These are phyloP conservation scores for Exophiala sp. DNA, from an alignment of 2,329 filamentous ascomycete species.

Conservation along the genomic window DNA sequence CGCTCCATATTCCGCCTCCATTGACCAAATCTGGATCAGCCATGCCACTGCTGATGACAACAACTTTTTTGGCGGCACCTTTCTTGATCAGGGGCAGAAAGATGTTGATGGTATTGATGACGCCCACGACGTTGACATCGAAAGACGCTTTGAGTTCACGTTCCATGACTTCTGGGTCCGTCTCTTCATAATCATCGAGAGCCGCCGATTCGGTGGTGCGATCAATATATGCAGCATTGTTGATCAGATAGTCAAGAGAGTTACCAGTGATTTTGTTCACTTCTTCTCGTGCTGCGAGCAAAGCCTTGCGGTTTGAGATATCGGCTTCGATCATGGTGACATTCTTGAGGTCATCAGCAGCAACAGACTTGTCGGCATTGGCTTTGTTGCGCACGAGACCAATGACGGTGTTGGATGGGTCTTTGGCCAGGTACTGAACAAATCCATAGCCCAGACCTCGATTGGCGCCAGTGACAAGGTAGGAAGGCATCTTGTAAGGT, in stretches of 20 bases:
- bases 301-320: constrained; percentile 37
- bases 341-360: constrained; percentile 41
- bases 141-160: constrained; percentile 35
- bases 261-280: constrained; percentile 26
- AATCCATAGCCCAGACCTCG: constrained; percentile 43
- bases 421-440: constrained; percentile 44
- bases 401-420: constrained; percentile 45
- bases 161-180: constrained; percentile 35
- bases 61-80: constrained; percentile 53
- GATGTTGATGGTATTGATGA: constrained; percentile 52
- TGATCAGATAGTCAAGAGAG: constrained; percentile 51
- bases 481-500: constrained; percentile 23
- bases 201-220: constrained; percentile 30
- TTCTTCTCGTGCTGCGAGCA: constrained; percentile 34
- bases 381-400: constrained; percentile 49
- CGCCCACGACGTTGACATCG: constrained; percentile 51
- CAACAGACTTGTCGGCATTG: constrained; percentile 44
- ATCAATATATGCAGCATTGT: constrained; percentile 46
- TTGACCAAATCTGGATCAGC: constrained; percentile 47
- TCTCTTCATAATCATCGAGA: constrained; percentile 36
- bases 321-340: constrained; percentile 49
- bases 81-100: constrained; percentile 54
- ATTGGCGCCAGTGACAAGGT: constrained; percentile 30
- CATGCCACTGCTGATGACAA: constrained; percentile 48
- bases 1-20: constrained; percentile 35